Evolutionary conservation across 2,329 filamentous ascomycete species (phyloP), one percentile per base, ranked within the genome.

Genomic region (Clonostachys sp.): DNA sequence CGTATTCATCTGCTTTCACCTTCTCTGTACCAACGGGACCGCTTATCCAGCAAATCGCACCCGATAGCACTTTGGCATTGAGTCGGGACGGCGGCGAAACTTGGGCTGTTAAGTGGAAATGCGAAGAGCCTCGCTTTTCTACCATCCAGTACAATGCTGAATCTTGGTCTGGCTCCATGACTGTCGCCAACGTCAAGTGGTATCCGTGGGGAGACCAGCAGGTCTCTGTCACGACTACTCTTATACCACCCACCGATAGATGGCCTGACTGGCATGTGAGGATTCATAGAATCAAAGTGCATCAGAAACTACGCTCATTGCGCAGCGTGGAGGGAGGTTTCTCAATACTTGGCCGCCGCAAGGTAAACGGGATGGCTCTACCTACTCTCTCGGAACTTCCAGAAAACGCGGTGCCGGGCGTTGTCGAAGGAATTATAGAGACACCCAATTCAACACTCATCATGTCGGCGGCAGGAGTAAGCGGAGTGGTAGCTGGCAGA

Each of bases 201-300:
- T 47, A 48, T 35, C 53, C 54, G 4, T 55, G 49, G 47, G 42
- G 36, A 24, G 14, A n/a, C 12, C 42, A 44, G 13, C 39, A 45
- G 17, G 24, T 54, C 12, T 36, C 42, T 12, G n/a, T 54, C 12
- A 47, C 52, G 34, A 56, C 51, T 2, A 44, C 49, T 1, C 36
- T 56, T 14, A 39, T 53, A 5, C 12, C 51, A 44, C 42, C 24
- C 12, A 45, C 16, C 3, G 85, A 85, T 10, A 74, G 70, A 18
- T 66, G 65, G 5, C 84, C 85, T 53, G 86, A 68, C 61, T 89
- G 85, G 86, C 86, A 89, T 68, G 83, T 81, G 12, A 44, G 48
- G 5, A 14, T 54, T 10, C 53, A 56, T 39, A n/a, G 36, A n/a
- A 18, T 39, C 12, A 18, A n/a, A 18, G 17, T n/a, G 14, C 36